Percentiles rank a stretch among this genome's conserved stretches.
phyloP scores from a whole-genome alignment of 2,329 filamentous ascomycete genomes.

The Trichoderma citrinoviride region DNA sequence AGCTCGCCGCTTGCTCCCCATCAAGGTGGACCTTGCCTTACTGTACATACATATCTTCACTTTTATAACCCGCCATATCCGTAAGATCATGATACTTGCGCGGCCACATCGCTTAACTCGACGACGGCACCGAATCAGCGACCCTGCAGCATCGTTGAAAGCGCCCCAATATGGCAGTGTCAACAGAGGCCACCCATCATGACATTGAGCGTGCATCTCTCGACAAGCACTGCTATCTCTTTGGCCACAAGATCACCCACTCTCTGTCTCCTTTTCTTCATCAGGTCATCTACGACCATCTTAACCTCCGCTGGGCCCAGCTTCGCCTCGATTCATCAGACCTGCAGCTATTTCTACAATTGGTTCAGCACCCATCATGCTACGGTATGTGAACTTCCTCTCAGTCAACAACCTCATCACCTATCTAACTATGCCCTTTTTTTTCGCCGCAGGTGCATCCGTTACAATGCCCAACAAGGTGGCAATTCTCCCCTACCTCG shows the following conservation, averaged over 20 bases:
- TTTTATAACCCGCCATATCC: not conserved
- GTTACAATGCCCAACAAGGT: constrained; percentile 19
- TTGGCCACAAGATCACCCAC: constrained; percentile 13
- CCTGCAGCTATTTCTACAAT: not conserved
- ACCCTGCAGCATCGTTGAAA: not conserved
- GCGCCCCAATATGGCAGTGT: not conserved
- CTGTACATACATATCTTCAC: not conserved
- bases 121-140: not conserved
- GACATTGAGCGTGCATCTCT: not conserved
- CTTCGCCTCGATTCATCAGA: constrained; percentile 12
- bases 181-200: not conserved
- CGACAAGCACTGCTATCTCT: constrained; percentile 16
- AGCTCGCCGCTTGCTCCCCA: not conserved
- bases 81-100: not conserved
- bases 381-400: not conserved
- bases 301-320: constrained; percentile 9
- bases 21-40: not conserved
- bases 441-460: not conserved
- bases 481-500: constrained; percentile 10
- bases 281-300: constrained; percentile 15
- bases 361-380: constrained; percentile 14
- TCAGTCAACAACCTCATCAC: not conserved
- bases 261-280: constrained; percentile 17
- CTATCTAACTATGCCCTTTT: not conserved
- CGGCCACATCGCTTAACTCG: too few species aligned